Conservation (phyloP, 192 early-diverging fungal genomes). For the Backusella luteola region DNA sequence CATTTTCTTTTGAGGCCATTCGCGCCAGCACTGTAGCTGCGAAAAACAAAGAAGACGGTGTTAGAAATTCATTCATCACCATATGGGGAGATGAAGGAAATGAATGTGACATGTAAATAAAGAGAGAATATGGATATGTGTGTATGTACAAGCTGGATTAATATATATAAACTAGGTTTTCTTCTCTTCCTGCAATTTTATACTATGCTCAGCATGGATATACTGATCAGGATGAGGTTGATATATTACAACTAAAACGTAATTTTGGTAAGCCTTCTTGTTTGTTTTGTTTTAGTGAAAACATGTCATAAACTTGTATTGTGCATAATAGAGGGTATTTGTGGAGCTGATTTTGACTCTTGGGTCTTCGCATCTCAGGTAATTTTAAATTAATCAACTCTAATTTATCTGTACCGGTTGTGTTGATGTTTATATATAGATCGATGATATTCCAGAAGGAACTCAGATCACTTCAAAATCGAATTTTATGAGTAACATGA, state of each 20-base stretch:
- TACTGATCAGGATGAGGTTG: conserved; percentile 60
- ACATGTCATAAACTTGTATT: too few relatives aligned
- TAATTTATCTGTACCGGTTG: too few relatives aligned
- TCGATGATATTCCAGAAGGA: conserved; percentile 52
- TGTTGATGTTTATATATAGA: conserved; percentile 27
- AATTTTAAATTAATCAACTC: not conserved
- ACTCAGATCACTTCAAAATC: conserved; percentile 46
- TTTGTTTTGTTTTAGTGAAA: not conserved
- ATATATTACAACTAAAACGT: conserved; percentile 52
- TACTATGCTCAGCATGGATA: conserved; percentile 80
- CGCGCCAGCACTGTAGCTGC: conserved; percentile 71
- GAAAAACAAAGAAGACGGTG: conserved; percentile 53
- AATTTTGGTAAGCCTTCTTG: conserved; percentile 33
- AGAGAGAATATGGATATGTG: not conserved
- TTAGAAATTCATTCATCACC: conserved; percentile 78
- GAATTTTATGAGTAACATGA: conserved; percentile 66
- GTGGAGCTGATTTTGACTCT: conserved; percentile 76
- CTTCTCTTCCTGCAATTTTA: conserved; percentile 72
- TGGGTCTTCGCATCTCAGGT: conserved; percentile 69
- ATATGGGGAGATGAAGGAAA: conserved; percentile 93
- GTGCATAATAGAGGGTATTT: conserved; percentile 66
- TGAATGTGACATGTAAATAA: conserved; percentile 74
- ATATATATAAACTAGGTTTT: conserved; percentile 45
- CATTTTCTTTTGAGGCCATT: conserved; percentile 76
- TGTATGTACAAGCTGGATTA: not conserved